phyloP scores from a whole-genome alignment of 129 eudicot genomes.

The Saussurea involucrata region DNA sequence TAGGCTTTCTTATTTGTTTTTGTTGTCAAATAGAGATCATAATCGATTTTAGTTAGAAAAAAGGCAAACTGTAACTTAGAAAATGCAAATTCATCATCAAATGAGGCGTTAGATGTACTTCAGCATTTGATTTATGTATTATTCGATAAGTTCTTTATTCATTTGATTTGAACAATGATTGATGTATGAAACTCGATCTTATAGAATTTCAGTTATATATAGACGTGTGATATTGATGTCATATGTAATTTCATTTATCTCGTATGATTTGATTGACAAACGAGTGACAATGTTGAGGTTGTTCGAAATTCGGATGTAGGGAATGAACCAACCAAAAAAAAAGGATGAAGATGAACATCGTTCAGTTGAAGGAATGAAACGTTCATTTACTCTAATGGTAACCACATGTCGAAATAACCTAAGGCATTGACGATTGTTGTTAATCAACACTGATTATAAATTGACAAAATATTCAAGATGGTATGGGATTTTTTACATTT shows the following conservation, averaged over 20 bases:
- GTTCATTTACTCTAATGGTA: no score
- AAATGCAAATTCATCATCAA: background rate
- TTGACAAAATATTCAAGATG: background rate
- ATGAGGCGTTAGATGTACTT: background rate
- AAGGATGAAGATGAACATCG: background rate
- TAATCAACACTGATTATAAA: background rate
- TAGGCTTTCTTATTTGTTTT: no score
- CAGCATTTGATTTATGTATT: background rate
- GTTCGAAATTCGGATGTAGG: background rate
- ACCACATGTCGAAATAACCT: background rate
- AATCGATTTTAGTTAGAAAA: background rate
- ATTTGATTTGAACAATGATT: background rate
- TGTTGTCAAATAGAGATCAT: background rate
- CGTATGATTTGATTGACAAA: background rate
- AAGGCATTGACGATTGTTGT: background rate
- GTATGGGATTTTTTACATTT: no score
- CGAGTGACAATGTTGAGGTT: background rate
- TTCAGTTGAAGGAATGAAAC: background rate
- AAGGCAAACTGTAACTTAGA: background rate
- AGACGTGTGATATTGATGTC: background rate
- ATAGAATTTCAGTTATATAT: background rate
- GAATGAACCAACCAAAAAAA: background rate
- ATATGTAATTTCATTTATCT: background rate
- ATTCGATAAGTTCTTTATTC: background rate
- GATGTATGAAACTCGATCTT: background rate